Base-by-base conservation (phyloP, 148 eudicot species). In the Camellia lanceoleosa region DNA sequence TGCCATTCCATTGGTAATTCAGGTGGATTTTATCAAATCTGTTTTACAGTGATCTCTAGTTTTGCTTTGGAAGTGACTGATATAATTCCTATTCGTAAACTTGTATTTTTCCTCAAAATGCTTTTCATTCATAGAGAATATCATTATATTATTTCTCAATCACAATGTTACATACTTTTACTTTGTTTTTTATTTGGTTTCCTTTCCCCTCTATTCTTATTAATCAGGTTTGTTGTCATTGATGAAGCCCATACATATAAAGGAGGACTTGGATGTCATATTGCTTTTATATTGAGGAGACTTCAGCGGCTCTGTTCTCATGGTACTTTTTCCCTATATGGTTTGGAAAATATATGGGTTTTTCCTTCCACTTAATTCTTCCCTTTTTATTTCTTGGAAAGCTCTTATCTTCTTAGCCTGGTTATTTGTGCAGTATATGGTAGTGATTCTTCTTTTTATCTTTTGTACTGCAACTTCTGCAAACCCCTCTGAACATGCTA, bases 401-500 rank as follows among this genome's bases (percentile, higher is more conserved):
- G 38, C 38, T 30, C 38, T 30, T 30, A 30, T 30, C 38, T 30
- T 30, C 38, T 30, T 1, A 30, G 38, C 38, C 38, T 30, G 1
- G 1, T 30, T 30, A 30, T 30, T 30, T 30, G 38, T 30, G 38
- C 38, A 30, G 38, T 30, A 30, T 30, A 30, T 30, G 38, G 38
- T 30, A 30, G 38, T 30, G 38, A 30, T 30, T 1, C 38, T 30
- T 30, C 38, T 30, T 30, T 30, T 30, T 84, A 83, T 94, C 52
- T 91, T 92, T 83, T 92, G 90, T 56, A 92, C 98, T 78, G 98
- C 97, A 67, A 94, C 98, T 81, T 94, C 97, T 82, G 94, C 91
- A 14, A 94, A 94, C 60, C 95, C 98, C 98, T 18, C 83, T 54
- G 94, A 94, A 84, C 98, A 94, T 87, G 93, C 91, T 61, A 91